phyloP scores from a whole-genome alignment of 768 basidiomycete species.

The Leccinum subgranulosum region DNA sequence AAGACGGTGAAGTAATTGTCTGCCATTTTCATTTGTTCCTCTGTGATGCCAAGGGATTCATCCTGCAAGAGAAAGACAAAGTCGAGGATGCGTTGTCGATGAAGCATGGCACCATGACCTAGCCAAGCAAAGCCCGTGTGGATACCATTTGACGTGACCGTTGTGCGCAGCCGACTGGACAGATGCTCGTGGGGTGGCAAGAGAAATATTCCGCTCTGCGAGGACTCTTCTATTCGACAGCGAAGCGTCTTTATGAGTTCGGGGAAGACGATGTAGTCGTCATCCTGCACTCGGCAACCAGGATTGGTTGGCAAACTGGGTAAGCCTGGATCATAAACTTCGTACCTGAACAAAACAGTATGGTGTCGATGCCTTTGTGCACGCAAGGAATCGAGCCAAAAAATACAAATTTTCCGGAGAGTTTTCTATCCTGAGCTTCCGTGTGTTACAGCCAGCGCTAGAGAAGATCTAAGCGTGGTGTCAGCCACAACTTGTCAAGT shows the following conservation, averaged over 20 bases:
- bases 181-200: constrained; percentile 63
- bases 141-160: constrained; percentile 35
- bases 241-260: constrained; percentile 54
- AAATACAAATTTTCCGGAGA: constrained; percentile 58
- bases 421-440: constrained; percentile 52
- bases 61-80: constrained; percentile 48
- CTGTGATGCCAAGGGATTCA: constrained; percentile 38
- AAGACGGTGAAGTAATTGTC: constrained; percentile 69
- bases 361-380: constrained; percentile 45
- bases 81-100: constrained; percentile 37
- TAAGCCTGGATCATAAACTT: background rate
- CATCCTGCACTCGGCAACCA: constrained; percentile 44
- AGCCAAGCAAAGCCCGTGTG: constrained; percentile 66
- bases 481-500: background rate
- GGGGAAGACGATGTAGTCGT: constrained; percentile 62
- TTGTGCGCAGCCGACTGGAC: constrained; percentile 47
- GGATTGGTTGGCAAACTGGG: background rate
- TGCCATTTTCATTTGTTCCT: constrained; percentile 58
- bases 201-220: constrained; percentile 42
- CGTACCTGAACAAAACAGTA: constrained; percentile 64
- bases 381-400: constrained; percentile 59
- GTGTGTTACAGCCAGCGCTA: constrained; percentile 38
- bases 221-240: constrained; percentile 31
- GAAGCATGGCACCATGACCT: constrained; percentile 59
- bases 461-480: constrained; percentile 38